Base-by-base conservation (phyloP, 2,329 filamentous ascomycete genomes). In the Colletotrichum cereale region DNA sequence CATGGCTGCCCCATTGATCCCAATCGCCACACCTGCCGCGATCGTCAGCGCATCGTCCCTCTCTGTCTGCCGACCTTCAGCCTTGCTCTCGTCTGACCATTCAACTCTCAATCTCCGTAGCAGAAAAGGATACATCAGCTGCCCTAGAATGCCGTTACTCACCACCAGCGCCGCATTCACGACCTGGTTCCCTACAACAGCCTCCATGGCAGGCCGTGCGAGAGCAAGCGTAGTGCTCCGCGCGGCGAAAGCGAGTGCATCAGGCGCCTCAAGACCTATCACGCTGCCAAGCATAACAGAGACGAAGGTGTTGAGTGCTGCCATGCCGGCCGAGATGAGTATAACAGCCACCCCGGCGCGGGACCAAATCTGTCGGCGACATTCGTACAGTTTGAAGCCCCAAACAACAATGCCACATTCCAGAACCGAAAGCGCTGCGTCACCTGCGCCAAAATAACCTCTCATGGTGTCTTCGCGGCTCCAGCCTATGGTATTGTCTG, bases 1-100 rank as follows among this genome's bases (percentile, higher is more conserved):
- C 87, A 90, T 89, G 4, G 88, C 88, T 0, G 87, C 87, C 1
- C 87, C 87, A 73, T 90, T 90, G 79, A 89, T 85, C 3, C 88
- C 88, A 60, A 89, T 82, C 0, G 86, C 82, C 44, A 87, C 82
- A 44, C 88, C 88, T 0, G 84, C 80, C 0, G 86, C 87, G 2
- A 89, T 82, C 0, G 81, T 84, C 2, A 77, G 67, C 0, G 83
- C 77, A 64, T 82, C 80, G 24, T 79, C 78, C 31, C 16, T 40
- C 14, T 6, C 10, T 26, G 6, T 26, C 2, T 66, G 38, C 14
- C 62, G 31, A 8, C 12, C 24, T 65, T 57, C 61, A 8, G 36
- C 10, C 18, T 21, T 24, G n/a, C 44, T 24, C 12, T 50, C 44
- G 42, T 58, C 53, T 5, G 48, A 24, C 18, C 14, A 29, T n/a